phyloP scores from a whole-genome alignment of 768 basidiomycete species.

The Trametopsis cervina region DNA sequence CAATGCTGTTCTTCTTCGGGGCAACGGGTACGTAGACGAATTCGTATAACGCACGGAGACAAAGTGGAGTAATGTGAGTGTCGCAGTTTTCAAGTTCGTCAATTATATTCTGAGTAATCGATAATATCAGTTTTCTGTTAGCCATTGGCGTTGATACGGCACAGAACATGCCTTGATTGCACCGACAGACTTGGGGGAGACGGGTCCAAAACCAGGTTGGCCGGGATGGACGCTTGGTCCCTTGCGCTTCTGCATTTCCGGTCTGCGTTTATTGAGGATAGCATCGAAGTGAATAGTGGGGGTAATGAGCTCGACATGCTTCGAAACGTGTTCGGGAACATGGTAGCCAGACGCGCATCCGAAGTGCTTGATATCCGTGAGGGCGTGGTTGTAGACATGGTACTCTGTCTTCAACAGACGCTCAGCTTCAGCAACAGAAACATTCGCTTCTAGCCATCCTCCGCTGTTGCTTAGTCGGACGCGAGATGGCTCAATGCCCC shows the following conservation, averaged over 20 bases:
- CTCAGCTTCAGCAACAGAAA: constrained; percentile 38
- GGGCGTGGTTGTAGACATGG: constrained; percentile 47
- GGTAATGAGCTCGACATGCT: constrained; percentile 60
- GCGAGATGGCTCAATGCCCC: constrained; percentile 33
- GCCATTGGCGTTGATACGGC: too few species aligned
- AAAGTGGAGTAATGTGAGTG: constrained; percentile 22
- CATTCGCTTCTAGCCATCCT: constrained; percentile 36
- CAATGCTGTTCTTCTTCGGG: constrained; percentile 25
- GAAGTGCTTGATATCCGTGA: constrained; percentile 44
- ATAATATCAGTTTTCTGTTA: neutral
- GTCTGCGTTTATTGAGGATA: constrained; percentile 22
- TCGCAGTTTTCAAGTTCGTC: constrained; percentile 22
- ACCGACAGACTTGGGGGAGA: constrained; percentile 12
- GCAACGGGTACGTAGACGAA: constrained; percentile 19
- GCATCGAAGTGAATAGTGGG: constrained; percentile 65
- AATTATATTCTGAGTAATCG: constrained; percentile 11
- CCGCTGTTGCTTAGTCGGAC: constrained; percentile 32
- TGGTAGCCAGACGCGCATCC: constrained; percentile 58
- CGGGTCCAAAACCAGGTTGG: constrained; percentile 12
- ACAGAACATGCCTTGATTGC: constrained; percentile 6
- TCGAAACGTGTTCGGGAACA: constrained; percentile 49
- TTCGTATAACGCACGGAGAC: constrained; percentile 27
- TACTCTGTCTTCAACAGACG: constrained; percentile 41
- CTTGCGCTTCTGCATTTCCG: constrained; percentile 3
- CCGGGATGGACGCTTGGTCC: neutral